Conservation (phyloP, 805 yeast species). For the Kluyveromyces wickerhamii region DNA sequence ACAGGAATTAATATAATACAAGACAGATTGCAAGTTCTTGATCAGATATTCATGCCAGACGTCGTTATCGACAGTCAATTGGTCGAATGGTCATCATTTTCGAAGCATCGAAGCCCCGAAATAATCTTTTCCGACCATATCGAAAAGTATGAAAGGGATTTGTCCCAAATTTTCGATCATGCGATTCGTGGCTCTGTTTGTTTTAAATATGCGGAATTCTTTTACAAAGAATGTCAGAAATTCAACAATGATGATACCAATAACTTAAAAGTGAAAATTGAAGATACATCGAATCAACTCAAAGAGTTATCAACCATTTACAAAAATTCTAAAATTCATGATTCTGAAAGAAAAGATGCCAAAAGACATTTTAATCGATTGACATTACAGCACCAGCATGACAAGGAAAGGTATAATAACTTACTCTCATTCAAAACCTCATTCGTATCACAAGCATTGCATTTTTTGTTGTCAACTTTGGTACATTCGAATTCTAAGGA, state of each 20-base stretch:
- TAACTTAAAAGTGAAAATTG: conserved; percentile 34
- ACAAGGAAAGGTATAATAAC: conserved; percentile 37
- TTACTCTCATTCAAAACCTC: conserved; percentile 33
- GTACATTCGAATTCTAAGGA: conserved; percentile 35
- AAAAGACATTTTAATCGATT: conserved; percentile 44
- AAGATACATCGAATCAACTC: conserved; percentile 39
- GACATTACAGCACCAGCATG: conserved; percentile 41
- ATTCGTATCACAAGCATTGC: conserved; percentile 47
- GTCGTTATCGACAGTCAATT: conserved; percentile 18
- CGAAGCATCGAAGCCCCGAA: conserved; percentile 59
- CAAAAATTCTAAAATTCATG: conserved; percentile 33
- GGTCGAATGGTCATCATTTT: conserved; percentile 64
- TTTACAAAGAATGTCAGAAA: conserved; percentile 54
- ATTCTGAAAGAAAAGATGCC: conserved; percentile 45
- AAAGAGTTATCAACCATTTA: conserved; percentile 40
- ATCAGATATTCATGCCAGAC: conserved; percentile 1
- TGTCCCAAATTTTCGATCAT: conserved; percentile 13
- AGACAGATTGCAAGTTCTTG: too few species aligned
- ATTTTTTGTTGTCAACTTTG: conserved; percentile 52
- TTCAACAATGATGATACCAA: conserved; percentile 37
- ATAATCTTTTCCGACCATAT: conserved; percentile 52
- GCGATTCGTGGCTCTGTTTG: conserved; percentile 38
- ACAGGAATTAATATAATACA: conserved; percentile 5
- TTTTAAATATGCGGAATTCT: conserved; percentile 61
- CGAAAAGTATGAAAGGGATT: conserved; percentile 22